Evolutionary conservation across 306 rosid genomes (phyloP).

Genomic region (Clitoria ternatea): DNA sequence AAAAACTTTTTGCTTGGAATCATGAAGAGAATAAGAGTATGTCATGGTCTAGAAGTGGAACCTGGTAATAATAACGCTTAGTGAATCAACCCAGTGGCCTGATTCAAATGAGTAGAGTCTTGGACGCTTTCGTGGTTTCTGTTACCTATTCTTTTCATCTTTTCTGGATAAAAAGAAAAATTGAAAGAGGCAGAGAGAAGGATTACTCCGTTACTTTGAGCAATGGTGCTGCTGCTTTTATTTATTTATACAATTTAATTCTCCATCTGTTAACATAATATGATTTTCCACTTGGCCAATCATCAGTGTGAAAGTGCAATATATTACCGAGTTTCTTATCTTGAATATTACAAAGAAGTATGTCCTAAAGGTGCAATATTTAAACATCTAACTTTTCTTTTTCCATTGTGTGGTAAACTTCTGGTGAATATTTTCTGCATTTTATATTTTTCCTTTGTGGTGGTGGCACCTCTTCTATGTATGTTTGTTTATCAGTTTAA

Average conservation of each 20-base stretch:
- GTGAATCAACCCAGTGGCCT: not conserved
- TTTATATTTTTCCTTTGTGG: not conserved
- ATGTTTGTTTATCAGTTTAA: not conserved
- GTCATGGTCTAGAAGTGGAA: not conserved
- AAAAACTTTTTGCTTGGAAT: not conserved
- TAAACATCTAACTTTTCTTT: not conserved
- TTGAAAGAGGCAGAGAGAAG: not conserved
- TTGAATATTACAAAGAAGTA: not conserved
- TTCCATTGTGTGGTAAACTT: not conserved
- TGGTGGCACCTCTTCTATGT: not conserved
- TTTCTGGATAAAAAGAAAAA: not conserved
- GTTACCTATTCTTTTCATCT: not conserved
- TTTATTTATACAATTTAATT: not conserved
- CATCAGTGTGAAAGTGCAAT: not conserved
- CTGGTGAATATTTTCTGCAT: not conserved
- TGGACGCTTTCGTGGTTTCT: no score
- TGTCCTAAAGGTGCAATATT: not conserved
- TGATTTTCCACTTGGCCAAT: not conserved
- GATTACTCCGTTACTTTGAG: not conserved
- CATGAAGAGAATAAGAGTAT: not conserved
- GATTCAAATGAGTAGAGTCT: not conserved
- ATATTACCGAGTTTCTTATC: no score
- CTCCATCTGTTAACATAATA: not conserved
- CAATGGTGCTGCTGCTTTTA: not conserved
- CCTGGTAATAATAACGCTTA: no score